Percentiles rank a stretch among this genome's conserved stretches.
phyloP scores from a whole-genome alignment of 768 basidiomycete species.

The Agrocybe praecox region DNA sequence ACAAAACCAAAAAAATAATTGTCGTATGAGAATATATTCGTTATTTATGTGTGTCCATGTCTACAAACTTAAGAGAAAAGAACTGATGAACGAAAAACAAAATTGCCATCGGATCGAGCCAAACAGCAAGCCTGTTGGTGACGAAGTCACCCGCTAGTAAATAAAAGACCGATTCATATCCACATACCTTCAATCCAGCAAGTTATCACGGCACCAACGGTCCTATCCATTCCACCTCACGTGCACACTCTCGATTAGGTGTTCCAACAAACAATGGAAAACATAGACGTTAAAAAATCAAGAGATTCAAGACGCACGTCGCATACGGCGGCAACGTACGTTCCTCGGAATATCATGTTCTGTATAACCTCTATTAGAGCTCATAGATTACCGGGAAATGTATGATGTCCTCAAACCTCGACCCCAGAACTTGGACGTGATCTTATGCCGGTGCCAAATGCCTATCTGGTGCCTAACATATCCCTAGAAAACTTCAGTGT shows the following conservation, averaged over 20 bases:
- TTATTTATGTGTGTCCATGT: too few species aligned
- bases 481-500: slow-evolving; percentile 55
- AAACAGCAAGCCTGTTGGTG: too few species aligned
- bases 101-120: too few species aligned
- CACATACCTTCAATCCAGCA: slow-evolving; percentile 24
- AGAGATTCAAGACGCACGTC: slow-evolving; percentile 30
- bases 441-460: slow-evolving; percentile 64
- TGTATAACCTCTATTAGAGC: background rate
- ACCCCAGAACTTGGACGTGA: slow-evolving; percentile 52
- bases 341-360: background rate
- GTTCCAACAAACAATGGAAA: slow-evolving; percentile 21
- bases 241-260: slow-evolving; percentile 25
- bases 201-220: slow-evolving; percentile 26
- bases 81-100: too few species aligned
- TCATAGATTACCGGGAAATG: slow-evolving; percentile 24
- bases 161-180: slow-evolving; percentile 24
- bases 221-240: slow-evolving; percentile 28
- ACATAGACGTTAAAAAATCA: slow-evolving; percentile 22
- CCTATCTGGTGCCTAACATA: slow-evolving; percentile 60
- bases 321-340: slow-evolving; percentile 31
- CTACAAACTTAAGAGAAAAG: too few species aligned
- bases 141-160: too few species aligned
- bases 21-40: too few species aligned
- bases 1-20: too few species aligned
- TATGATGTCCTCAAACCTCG: slow-evolving; percentile 11